A percentile compares a stretch with the other conserved stretches of the same genome.
These are phyloP conservation scores for Phoma sp. DNA, from an alignment of 2,329 filamentous ascomycete genomes.

Conservation along the genomic window DNA sequence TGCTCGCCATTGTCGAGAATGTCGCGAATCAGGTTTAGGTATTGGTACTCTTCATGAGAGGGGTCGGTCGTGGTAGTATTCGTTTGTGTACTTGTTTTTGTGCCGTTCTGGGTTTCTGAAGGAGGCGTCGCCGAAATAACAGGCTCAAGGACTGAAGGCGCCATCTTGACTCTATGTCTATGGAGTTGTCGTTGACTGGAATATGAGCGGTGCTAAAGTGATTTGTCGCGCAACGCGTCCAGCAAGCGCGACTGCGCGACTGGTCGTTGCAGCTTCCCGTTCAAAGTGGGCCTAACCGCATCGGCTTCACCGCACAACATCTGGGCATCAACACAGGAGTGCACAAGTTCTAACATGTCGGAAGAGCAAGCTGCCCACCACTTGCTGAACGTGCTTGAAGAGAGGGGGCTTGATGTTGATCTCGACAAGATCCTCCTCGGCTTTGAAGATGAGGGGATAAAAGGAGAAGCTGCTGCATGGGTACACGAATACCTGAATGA, in stretches of 20 bases:
- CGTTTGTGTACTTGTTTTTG: slow-evolving; percentile 11
- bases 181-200: background rate
- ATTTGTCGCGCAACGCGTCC: slow-evolving; percentile 35
- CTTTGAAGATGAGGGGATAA: slow-evolving; percentile 54
- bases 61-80: slow-evolving; percentile 22
- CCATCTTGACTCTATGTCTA: slow-evolving; percentile 28
- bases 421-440: slow-evolving; percentile 57
- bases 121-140: slow-evolving; percentile 32
- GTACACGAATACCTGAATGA: slow-evolving; percentile 57
- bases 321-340: slow-evolving; percentile 23
- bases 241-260: slow-evolving; percentile 42
- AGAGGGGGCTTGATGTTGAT: slow-evolving; percentile 53
- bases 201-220: slow-evolving; percentile 12
- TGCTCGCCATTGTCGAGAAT: slow-evolving; percentile 86
- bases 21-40: slow-evolving; percentile 84
- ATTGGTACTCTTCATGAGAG: slow-evolving; percentile 88
- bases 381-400: slow-evolving; percentile 54
- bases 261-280: slow-evolving; percentile 28
- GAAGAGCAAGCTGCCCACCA: slow-evolving; percentile 50
- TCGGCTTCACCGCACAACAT: slow-evolving; percentile 36
- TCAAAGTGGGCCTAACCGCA: slow-evolving; percentile 30
- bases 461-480: slow-evolving; percentile 53
- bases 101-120: slow-evolving; percentile 20
- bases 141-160: slow-evolving; percentile 37
- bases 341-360: slow-evolving; percentile 30